phyloP scores from a whole-genome alignment of 148 eudicot genomes.

The Nyssa sinensis region DNA sequence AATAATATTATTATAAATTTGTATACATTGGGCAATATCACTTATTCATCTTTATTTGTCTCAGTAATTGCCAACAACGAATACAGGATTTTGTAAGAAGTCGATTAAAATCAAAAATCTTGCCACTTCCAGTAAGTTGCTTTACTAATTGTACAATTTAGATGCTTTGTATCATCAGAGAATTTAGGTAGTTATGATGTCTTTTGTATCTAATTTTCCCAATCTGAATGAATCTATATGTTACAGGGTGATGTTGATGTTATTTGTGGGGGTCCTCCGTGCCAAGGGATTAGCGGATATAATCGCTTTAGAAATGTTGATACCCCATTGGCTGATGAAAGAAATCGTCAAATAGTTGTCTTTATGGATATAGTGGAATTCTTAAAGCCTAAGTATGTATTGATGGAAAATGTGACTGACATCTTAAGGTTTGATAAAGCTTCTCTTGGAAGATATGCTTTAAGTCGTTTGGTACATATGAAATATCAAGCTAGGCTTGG shows the following conservation, averaged over 20 bases:
- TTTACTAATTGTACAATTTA: not conserved
- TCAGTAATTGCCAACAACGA: conserved; percentile 78
- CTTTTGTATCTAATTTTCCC: not conserved
- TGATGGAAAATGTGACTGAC: conserved; percentile 95
- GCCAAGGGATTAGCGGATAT: conserved; percentile 96
- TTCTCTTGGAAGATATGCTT: conserved; percentile 83
- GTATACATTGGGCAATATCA: not conserved
- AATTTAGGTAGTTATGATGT: not conserved
- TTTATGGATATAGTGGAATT: conserved; percentile 90
- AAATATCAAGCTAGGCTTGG: conserved; percentile 89
- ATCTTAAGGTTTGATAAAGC: conserved; percentile 70
- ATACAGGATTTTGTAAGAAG: conserved; percentile 61
- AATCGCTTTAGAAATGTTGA: conserved; percentile 75
- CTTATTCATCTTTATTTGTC: conserved; percentile 23
- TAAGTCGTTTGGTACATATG: conserved; percentile 79
- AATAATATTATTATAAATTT: not conserved
- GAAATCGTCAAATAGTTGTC: conserved; percentile 79
- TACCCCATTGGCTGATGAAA: conserved; percentile 77
- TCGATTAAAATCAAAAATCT: conserved; percentile 49
- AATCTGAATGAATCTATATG: not conserved
- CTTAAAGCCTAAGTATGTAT: conserved; percentile 71
- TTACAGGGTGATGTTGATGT: conserved; percentile 78
- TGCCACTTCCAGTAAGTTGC: conserved; percentile 80
- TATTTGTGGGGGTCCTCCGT: conserved; percentile 97
- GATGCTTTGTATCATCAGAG: not conserved